These are phyloP conservation scores for Podosphaera xanthii DNA, from an alignment of 2,329 filamentous ascomycete genomes.

Conservation along the genomic window DNA sequence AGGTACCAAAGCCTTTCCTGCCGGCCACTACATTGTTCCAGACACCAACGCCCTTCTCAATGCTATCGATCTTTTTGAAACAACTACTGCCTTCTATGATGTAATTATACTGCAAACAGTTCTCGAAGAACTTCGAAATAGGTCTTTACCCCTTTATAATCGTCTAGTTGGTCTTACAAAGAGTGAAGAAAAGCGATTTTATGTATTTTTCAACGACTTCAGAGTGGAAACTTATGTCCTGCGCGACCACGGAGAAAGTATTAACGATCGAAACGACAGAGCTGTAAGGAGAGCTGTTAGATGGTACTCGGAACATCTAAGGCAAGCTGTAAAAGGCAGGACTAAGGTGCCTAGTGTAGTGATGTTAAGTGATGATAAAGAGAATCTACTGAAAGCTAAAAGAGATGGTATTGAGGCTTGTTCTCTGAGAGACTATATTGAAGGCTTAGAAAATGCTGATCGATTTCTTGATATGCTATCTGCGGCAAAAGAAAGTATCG, in stretches of 20 bases:
- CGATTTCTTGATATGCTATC: slow-evolving; percentile 83
- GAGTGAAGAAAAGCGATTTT: slow-evolving; percentile 91
- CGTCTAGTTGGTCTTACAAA: slow-evolving; percentile 75
- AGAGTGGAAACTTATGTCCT: slow-evolving; percentile 71
- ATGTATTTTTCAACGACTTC: slow-evolving; percentile 98
- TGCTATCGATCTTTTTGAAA: slow-evolving; percentile 93
- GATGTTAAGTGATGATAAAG: slow-evolving; percentile 83
- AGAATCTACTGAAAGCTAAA: slow-evolving; percentile 64
- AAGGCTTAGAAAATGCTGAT: slow-evolving; percentile 60
- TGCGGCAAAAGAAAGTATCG: slow-evolving; percentile 46
- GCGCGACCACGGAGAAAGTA: slow-evolving; percentile 54
- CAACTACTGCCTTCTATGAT: slow-evolving; percentile 77
- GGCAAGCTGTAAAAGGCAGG: slow-evolving; percentile 31
- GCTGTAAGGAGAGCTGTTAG: slow-evolving; percentile 66
- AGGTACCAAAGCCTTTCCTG: slow-evolving; percentile 57
- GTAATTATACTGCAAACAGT: slow-evolving; percentile 94
- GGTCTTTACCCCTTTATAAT: slow-evolving; percentile 86
- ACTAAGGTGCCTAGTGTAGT: slow-evolving; percentile 52
- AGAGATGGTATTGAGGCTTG: slow-evolving; percentile 47
- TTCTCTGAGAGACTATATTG: slow-evolving; percentile 57
- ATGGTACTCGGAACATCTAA: slow-evolving; percentile 77
- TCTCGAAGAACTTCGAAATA: slow-evolving; percentile 82
- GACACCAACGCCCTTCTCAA: slow-evolving; percentile 92
- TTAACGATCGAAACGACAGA: slow-evolving; percentile 92
- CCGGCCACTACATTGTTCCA: slow-evolving; percentile 82